These are phyloP conservation scores for Debaryomyces robertsiae DNA, from an alignment of 1,139 yeast genomes.

Conservation along the genomic window DNA sequence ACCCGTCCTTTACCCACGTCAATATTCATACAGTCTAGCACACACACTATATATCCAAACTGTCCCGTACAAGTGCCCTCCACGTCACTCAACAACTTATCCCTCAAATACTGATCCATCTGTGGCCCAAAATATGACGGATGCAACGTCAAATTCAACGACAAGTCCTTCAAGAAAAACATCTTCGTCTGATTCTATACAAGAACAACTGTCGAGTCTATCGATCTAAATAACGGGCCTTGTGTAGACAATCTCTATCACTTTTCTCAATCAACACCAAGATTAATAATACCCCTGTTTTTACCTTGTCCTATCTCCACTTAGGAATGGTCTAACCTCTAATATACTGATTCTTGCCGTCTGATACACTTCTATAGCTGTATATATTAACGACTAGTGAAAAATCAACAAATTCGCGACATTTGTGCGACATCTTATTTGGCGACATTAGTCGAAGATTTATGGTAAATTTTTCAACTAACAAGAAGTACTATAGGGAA, in stretches of 20 bases:
- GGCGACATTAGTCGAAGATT: conserved; percentile 13
- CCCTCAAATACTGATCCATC: conserved; percentile 90
- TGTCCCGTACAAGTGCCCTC: conserved; percentile 99
- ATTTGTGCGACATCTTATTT: conserved; percentile 2
- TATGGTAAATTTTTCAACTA: conserved; percentile 10
- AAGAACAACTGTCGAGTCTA: neutral
- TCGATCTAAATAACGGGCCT: neutral
- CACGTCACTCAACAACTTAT: conserved; percentile 88
- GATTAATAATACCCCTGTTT: neutral
- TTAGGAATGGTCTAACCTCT: conserved; percentile 1
- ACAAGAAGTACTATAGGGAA: neutral
- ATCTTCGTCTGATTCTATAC: conserved; percentile 20
- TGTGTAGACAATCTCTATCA: neutral
- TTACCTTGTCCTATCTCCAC: neutral
- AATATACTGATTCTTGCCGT: neutral
- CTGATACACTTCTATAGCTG: too few relatives aligned
- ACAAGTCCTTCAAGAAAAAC: conserved; percentile 75
- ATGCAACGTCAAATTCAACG: conserved; percentile 88
- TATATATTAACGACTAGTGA: conserved; percentile 1
- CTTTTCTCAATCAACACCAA: conserved; percentile 2
- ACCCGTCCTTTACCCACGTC: conserved; percentile 95
- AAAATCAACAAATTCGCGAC: conserved; percentile 8
- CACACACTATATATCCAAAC: conserved; percentile 96
- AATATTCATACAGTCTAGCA: conserved; percentile 89
- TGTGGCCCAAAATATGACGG: conserved; percentile 98